phyloP scores from a whole-genome alignment of 208 protist species.

The Trichomonas tenax region DNA sequence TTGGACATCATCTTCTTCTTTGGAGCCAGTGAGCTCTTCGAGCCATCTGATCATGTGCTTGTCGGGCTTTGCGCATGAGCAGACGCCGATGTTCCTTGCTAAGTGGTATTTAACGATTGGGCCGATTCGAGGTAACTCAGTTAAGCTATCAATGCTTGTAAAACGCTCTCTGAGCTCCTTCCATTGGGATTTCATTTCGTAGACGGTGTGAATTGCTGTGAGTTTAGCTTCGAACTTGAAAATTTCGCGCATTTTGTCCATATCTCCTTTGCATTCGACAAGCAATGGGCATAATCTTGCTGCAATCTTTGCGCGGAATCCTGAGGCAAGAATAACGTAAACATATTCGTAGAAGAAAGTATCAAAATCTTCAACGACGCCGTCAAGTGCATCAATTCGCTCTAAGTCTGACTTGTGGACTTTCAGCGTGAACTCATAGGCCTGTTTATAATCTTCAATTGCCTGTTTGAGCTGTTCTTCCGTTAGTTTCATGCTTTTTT shows the following conservation, averaged over 20 bases:
- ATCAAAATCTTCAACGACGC: not conserved
- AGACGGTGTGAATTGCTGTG: not conserved
- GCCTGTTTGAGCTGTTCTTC: not conserved
- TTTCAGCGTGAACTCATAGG: not conserved
- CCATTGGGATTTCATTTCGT: not conserved
- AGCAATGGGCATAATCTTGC: not conserved
- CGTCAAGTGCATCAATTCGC: not conserved
- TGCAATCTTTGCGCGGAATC: not conserved
- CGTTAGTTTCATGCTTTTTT: not conserved
- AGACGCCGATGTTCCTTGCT: not conserved
- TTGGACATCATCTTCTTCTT: not conserved
- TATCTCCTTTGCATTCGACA: not conserved
- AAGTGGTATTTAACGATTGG: not conserved
- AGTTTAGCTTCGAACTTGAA: not conserved
- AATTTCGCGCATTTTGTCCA: not conserved
- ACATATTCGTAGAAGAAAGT: conserved; percentile 14
- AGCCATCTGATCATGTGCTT: not conserved
- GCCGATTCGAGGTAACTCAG: not conserved
- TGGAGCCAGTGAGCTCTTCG: not conserved
- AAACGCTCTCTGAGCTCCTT: not conserved
- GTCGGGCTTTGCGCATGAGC: conserved; percentile 5
- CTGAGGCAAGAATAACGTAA: not conserved
- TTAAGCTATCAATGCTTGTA: not conserved
- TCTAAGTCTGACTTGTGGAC: not conserved
- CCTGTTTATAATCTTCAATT: not conserved